Percentiles rank a stretch among this genome's conserved stretches.
Conservation (phyloP, 192 early-diverging fungal species). For the Diversispora epigaea region DNA sequence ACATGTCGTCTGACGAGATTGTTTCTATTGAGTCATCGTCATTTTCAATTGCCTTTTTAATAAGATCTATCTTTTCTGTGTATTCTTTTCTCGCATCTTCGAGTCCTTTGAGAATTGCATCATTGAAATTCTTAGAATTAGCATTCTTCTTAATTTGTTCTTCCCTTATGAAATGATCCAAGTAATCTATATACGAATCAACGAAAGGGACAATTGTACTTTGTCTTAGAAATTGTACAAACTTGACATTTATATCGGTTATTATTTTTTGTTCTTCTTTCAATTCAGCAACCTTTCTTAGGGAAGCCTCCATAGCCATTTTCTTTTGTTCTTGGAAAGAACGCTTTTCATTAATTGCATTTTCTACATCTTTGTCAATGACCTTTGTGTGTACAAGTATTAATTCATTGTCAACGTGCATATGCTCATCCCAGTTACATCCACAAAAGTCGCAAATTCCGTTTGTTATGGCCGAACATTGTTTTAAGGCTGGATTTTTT, state of each 20-base stretch:
- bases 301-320: conserved; percentile 3
- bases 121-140: conserved; percentile 25
- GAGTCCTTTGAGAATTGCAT: conserved; percentile 20
- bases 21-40: not conserved
- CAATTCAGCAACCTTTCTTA: conserved; percentile 7
- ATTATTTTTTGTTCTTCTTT: conserved; percentile 35
- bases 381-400: conserved; percentile 26
- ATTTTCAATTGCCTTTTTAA: conserved; percentile 34
- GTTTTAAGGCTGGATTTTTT: conserved; percentile 16
- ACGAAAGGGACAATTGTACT: conserved; percentile 33
- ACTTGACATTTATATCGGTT: conserved; percentile 30
- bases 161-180: conserved; percentile 34
- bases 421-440: conserved; percentile 37
- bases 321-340: not conserved
- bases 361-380: conserved; percentile 27
- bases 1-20: too few species aligned
- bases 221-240: conserved; percentile 38
- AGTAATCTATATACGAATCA: conserved; percentile 34
- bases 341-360: conserved; percentile 24
- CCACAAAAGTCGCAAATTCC: conserved; percentile 34
- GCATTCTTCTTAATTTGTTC: conserved; percentile 29
- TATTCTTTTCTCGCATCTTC: conserved; percentile 28
- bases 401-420: conserved; percentile 20
- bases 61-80: conserved; percentile 24
- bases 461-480: conserved; percentile 30